Evolutionary conservation across 345 rosid species (phyloP).

Genomic region (Luvunga scandens): DNA sequence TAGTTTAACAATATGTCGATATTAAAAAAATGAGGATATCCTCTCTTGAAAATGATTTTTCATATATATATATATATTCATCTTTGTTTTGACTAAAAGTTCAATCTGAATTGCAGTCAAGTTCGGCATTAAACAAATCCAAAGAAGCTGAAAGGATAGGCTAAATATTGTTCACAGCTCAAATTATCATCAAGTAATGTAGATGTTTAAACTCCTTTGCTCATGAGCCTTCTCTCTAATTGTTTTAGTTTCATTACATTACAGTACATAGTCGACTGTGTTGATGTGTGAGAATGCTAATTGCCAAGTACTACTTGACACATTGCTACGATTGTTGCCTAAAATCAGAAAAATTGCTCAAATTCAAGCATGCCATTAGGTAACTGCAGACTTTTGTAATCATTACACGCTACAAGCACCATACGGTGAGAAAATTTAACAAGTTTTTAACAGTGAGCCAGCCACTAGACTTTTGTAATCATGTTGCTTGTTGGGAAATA

Average conservation of each 20-base stretch:
- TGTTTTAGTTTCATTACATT: not conserved
- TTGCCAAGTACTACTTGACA: not conserved
- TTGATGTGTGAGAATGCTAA: not conserved
- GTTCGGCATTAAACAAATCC: too few relatives aligned
- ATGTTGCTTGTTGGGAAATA: constrained; percentile 86
- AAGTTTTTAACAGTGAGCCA: not conserved
- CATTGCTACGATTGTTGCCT: not conserved
- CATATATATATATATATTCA: too few relatives aligned
- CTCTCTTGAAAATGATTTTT: too few relatives aligned
- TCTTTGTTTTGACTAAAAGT: too few relatives aligned
- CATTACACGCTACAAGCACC: not conserved
- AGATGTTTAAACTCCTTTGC: not conserved
- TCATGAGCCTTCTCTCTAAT: not conserved
- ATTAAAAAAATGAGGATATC: too few relatives aligned
- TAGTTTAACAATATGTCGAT: too few relatives aligned
- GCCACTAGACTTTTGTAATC: too few relatives aligned
- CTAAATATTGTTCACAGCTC: not conserved
- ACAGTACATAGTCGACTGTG: not conserved
- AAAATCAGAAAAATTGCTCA: constrained; percentile 17
- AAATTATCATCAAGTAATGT: not conserved
- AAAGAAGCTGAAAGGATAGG: not conserved
- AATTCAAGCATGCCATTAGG: constrained; percentile 11
- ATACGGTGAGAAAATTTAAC: not conserved
- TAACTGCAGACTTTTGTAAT: not conserved
- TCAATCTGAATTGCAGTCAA: too few relatives aligned